Conservation (phyloP, 345 rosid genomes). For the Eucalyptus cloeziana region DNA sequence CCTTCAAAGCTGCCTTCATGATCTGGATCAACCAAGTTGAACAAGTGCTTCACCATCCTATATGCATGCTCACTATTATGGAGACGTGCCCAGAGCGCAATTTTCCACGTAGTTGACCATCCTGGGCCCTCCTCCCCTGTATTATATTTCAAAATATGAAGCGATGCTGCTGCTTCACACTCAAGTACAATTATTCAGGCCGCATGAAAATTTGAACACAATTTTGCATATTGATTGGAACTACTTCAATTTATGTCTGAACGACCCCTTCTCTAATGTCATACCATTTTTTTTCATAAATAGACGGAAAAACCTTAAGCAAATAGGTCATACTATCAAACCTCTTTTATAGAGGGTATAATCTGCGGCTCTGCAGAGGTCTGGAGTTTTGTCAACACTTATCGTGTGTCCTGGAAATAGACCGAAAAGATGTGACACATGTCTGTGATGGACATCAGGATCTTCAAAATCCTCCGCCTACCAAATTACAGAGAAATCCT, state of each 20-base stretch:
- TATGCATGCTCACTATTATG: conserved; percentile 72
- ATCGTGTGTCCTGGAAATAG: conserved; percentile 89
- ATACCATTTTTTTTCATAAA: neutral
- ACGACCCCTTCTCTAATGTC: neutral
- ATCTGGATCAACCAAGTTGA: conserved; percentile 79
- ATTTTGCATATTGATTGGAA: neutral
- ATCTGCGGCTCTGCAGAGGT: conserved; percentile 71
- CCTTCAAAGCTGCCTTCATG: conserved; percentile 55
- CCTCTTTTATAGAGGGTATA: conserved; percentile 71
- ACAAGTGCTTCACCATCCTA: conserved; percentile 65
- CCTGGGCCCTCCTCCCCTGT: conserved; percentile 97
- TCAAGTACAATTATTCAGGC: neutral
- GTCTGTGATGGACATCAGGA: conserved; percentile 78
- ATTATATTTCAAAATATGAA: neutral
- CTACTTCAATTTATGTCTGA: neutral
- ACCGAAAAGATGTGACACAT: conserved; percentile 87
- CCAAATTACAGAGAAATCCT: neutral
- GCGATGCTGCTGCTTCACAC: neutral
- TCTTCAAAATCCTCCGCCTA: conserved; percentile 85
- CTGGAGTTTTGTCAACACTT: conserved; percentile 55
- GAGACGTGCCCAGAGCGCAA: conserved; percentile 86
- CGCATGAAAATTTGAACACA: neutral
- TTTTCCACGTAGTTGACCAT: conserved; percentile 95
- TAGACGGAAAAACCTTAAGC: neutral
- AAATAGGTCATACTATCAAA: neutral